Percentiles rank a stretch among this genome's conserved stretches.
Conservation (phyloP, 1,284 basidiomycete species). For the Pyrrhoderma lamaoense region DNA sequence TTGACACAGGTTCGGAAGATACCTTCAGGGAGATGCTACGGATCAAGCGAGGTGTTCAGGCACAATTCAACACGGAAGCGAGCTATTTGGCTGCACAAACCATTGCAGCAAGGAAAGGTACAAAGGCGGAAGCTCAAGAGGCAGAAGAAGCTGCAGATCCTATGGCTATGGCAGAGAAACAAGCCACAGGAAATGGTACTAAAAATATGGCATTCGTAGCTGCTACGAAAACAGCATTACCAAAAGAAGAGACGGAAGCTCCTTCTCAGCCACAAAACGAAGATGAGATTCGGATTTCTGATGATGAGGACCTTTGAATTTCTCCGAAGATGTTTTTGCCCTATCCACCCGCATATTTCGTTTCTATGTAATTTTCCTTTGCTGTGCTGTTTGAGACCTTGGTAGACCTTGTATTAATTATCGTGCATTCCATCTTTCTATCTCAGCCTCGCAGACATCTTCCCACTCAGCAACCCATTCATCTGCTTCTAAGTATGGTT, state of each 20-base stretch:
- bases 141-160: slow-evolving; percentile 50
- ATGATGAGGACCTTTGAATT: slow-evolving; percentile 57
- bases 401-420: background rate
- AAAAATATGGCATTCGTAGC: slow-evolving; percentile 61
- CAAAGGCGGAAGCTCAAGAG: slow-evolving; percentile 43
- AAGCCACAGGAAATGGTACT: slow-evolving; percentile 29
- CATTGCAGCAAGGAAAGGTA: slow-evolving; percentile 57
- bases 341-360: slow-evolving; percentile 7
- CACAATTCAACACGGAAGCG: slow-evolving; percentile 96
- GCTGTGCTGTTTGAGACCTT: background rate
- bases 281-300: slow-evolving; percentile 80
- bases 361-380: slow-evolving; percentile 3
- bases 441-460: slow-evolving; percentile 63
- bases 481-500: slow-evolving; percentile 53
- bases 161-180: slow-evolving; percentile 61
- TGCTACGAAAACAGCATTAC: slow-evolving; percentile 41
- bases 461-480: slow-evolving; percentile 70
- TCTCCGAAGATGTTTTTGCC: no score
- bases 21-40: slow-evolving; percentile 98
- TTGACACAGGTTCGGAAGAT: slow-evolving; percentile 96
- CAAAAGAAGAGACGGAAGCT: slow-evolving; percentile 24
- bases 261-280: slow-evolving; percentile 39
- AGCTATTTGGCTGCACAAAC: slow-evolving; percentile 85
- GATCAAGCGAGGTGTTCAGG: slow-evolving; percentile 97
- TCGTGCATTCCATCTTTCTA: slow-evolving; percentile 56